A percentile compares a stretch with the other conserved stretches of the same genome.
Conservation (phyloP, 345 rosid genomes). For the Populus deltoides region DNA sequence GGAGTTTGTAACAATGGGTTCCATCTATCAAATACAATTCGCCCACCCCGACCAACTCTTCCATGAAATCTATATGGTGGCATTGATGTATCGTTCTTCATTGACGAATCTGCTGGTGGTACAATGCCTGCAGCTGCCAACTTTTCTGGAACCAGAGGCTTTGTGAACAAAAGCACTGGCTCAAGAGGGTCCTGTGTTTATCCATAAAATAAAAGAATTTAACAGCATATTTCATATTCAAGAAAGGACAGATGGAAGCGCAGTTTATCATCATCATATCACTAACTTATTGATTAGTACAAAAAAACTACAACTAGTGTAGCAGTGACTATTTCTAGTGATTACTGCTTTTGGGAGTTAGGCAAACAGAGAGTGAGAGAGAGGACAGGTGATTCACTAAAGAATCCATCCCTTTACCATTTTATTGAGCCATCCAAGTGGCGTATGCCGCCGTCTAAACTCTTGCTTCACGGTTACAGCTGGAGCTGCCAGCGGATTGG, state of each 20-base stretch:
- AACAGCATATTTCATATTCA: neutral
- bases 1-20: slow-evolving; percentile 75
- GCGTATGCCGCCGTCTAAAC: slow-evolving; percentile 37
- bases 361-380: neutral
- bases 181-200: slow-evolving; percentile 78
- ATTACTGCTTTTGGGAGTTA: neutral
- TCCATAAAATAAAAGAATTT: neutral
- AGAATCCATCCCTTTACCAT: slow-evolving; percentile 44
- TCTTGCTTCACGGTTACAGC: slow-evolving; percentile 63
- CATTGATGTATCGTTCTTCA: slow-evolving; percentile 34
- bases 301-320: neutral
- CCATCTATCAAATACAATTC: slow-evolving; percentile 92
- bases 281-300: neutral
- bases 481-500: slow-evolving; percentile 44
- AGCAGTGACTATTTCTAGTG: neutral
- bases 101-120: slow-evolving; percentile 60
- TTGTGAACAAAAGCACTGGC: slow-evolving; percentile 83
- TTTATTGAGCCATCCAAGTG: slow-evolving; percentile 78
- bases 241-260: neutral
- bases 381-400: neutral
- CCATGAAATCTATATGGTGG: slow-evolving; percentile 62
- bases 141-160: slow-evolving; percentile 86
- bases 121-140: slow-evolving; percentile 78
- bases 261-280: neutral
- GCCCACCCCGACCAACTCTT: slow-evolving; percentile 83